A percentile compares a stretch with the other conserved stretches of the same genome.
phyloP scores from a whole-genome alignment of 163 green algal species.

The Scenedesmus sp. region DNA sequence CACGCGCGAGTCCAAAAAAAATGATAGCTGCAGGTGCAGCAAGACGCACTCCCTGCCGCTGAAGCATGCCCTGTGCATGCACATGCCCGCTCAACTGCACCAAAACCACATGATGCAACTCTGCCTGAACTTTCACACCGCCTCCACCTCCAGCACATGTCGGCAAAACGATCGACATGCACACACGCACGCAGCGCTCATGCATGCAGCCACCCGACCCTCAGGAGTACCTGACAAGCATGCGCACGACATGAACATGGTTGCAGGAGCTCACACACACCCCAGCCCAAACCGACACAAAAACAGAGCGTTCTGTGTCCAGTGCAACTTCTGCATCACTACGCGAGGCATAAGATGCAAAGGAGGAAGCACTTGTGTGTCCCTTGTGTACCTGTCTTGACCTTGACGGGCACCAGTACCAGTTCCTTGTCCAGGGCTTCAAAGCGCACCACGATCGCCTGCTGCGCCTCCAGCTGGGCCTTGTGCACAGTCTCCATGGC shows the following conservation, averaged over 20 bases:
- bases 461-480: background rate
- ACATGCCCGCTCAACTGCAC: no score
- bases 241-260: background rate
- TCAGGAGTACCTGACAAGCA: background rate
- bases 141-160: no score
- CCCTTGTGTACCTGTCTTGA: constrained; percentile 43
- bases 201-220: no score
- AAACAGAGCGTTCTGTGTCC: background rate
- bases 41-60: no score
- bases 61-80: no score
- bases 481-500: constrained; percentile 14
- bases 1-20: background rate
- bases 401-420: constrained; percentile 51
- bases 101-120: background rate
- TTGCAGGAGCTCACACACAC: background rate
- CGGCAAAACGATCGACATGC: no score
- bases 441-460: constrained; percentile 44
- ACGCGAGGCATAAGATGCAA: no score
- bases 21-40: no score
- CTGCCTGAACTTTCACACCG: no score
- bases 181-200: no score
- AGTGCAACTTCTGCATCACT: no score
- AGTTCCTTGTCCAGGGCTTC: constrained; percentile 26
- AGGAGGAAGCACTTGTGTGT: background rate
- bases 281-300: background rate